Base-by-base conservation (phyloP, 2,329 filamentous ascomycete species). In the Corinectria fuckeliana region DNA sequence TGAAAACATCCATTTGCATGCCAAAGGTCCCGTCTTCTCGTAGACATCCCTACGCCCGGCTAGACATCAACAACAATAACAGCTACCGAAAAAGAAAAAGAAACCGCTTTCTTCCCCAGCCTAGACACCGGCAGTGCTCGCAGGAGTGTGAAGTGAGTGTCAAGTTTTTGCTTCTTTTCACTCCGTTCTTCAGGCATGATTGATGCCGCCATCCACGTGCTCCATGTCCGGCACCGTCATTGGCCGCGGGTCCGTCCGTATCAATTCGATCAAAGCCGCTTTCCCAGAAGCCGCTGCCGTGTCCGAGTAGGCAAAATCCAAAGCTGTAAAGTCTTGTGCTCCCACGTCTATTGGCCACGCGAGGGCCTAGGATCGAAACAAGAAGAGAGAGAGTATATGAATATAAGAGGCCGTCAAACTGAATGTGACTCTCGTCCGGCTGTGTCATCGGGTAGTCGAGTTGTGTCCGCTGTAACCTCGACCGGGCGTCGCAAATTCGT, bases 331-430 rank as follows among this genome's bases (percentile, higher is more conserved):
- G 62, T 60, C 54, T 56, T 54, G 59, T 50, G 50, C 64, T 60
- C 50, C 48, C 50, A 65, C 54, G 56, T 68, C 60, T 65, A 67
- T 64, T 65, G 41, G 63, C 63, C 56, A 26, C 44, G 44, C 54
- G 21, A 49, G 32, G 48, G 42, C 54, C 61, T 52, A 26, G 53
- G 64, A 67, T 50, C 55, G 56, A 47, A 58, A 54, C 58, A 65
- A 56, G 44, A 60, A 54, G 34, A 50, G 42, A 42, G 50, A 58
- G 59, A 48, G 54, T 60, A 65, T 65, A 62, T 63, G 63, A 67
- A 56, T 57, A 62, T 55, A 53, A 67, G 63, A 54, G 30, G 60
- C 58, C 59, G 50, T 64, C 58, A 51, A 56, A 42, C 60, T 47
- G 58, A 65, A 50, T 50, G 58, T 50, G 55, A 51, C 56, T 51